Evolutionary conservation across 345 rosid genomes (phyloP).

Genomic region (Hypericum androsaemum): DNA sequence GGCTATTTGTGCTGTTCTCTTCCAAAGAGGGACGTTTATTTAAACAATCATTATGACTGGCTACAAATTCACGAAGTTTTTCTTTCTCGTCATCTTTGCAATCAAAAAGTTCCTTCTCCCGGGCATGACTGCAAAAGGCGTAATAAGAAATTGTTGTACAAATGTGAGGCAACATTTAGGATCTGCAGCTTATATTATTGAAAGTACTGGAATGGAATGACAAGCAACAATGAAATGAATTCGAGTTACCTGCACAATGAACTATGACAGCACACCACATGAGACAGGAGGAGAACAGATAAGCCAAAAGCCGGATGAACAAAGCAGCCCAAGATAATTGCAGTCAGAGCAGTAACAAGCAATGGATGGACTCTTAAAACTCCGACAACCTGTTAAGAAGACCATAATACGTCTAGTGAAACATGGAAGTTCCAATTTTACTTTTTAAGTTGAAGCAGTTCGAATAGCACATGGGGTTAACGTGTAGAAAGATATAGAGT

Average conservation of each 20-base stretch:
- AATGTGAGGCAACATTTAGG: conserved; percentile 24
- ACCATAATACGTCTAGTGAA: too few species aligned
- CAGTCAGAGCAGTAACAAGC: conserved; percentile 40
- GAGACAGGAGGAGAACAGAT: conserved; percentile 46
- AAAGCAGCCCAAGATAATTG: conserved; percentile 53
- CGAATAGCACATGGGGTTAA: too few species aligned
- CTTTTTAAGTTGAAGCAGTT: too few species aligned
- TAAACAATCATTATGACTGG: conserved; percentile 25
- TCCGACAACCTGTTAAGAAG: conserved; percentile 50
- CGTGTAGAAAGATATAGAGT: too few species aligned
- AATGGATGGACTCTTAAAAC: conserved; percentile 52
- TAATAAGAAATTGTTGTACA: conserved; percentile 48
- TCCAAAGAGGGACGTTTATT: conserved; percentile 23
- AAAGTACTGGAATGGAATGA: too few species aligned
- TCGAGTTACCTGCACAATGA: conserved; percentile 63
- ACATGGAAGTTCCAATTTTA: too few species aligned
- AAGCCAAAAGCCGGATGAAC: conserved; percentile 93
- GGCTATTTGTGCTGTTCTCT: conserved; percentile 35
- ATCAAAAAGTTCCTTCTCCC: conserved; percentile 39
- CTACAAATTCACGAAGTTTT: conserved; percentile 26
- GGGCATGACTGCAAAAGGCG: conserved; percentile 47
- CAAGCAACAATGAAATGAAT: too few species aligned
- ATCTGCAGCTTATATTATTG: background rate
- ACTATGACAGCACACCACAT: conserved; percentile 64
- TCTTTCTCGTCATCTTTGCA: conserved; percentile 27